Evolutionary conservation across 371 early-diverging fungal genomes (phyloP).

Genomic region (Mortierella sp.): DNA sequence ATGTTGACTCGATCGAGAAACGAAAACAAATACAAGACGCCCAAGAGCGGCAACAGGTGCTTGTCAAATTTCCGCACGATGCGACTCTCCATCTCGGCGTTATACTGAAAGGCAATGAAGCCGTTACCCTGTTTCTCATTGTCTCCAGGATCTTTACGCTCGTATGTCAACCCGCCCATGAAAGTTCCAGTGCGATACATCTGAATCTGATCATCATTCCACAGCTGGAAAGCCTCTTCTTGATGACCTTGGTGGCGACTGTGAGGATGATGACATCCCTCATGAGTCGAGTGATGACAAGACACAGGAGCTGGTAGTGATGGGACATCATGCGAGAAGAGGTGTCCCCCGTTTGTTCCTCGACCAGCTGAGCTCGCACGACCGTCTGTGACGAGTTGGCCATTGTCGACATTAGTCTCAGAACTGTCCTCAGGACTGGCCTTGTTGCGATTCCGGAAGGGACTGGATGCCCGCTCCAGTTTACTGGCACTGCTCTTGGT

Average conservation of each 20-base stretch:
- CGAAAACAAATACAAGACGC: slow-evolving; percentile 63
- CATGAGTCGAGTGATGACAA: no score
- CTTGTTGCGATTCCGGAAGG: no score
- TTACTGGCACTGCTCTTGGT: no score
- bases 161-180: slow-evolving; percentile 9
- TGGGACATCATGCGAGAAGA: not conserved
- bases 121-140: slow-evolving; percentile 3
- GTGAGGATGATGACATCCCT: no score
- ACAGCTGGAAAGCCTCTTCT: not conserved
- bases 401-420: no score
- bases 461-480: no score
- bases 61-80: slow-evolving; percentile 67
- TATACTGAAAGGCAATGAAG: slow-evolving; percentile 5
- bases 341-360: slow-evolving; percentile 1
- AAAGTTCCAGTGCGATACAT: slow-evolving; percentile 21
- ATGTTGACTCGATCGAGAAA: slow-evolving; percentile 73
- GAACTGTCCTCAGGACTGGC: no score
- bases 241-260: no score
- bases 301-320: not conserved
- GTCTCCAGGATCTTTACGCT: not conserved
- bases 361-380: not conserved
- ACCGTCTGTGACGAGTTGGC: not conserved
- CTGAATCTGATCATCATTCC: slow-evolving; percentile 5
- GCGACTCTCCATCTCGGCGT: slow-evolving; percentile 28
- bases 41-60: slow-evolving; percentile 64